These are phyloP conservation scores for Colletotrichum ledebouriae DNA, from an alignment of 2,329 filamentous ascomycete species.

Conservation along the genomic window DNA sequence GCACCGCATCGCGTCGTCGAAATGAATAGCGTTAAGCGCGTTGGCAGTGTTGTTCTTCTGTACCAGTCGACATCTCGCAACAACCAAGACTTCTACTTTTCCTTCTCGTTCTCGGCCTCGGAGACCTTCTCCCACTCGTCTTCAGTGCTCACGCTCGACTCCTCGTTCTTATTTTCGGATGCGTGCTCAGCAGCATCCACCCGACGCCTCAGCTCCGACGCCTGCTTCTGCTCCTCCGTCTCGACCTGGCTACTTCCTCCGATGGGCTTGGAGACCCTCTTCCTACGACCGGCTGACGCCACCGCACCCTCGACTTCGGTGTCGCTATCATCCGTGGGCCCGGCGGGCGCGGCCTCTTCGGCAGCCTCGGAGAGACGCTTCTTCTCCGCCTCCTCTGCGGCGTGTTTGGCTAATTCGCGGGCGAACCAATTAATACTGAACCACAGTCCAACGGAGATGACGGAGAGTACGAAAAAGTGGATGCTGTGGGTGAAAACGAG, in stretches of 20 bases:
- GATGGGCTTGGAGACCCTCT: constrained; percentile 21
- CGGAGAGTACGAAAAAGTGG: constrained; percentile 87
- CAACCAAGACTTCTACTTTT: constrained; percentile 50
- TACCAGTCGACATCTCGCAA: constrained; percentile 46
- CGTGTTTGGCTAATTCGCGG: constrained; percentile 66
- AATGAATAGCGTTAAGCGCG: constrained; percentile 6
- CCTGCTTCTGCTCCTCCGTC: constrained; percentile 51
- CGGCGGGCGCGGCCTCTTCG: constrained; percentile 50
- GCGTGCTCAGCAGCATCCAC: constrained; percentile 52
- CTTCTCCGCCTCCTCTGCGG: constrained; percentile 58
- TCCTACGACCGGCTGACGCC: background rate
- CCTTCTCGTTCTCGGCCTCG: constrained; percentile 74
- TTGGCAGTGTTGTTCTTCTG: background rate
- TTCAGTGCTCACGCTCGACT: constrained; percentile 81
- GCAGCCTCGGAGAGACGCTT: constrained; percentile 46
- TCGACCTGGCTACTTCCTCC: constrained; percentile 60
- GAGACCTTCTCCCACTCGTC: constrained; percentile 98
- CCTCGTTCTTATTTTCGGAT: constrained; percentile 49
- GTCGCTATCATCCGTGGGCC: constrained; percentile 60
- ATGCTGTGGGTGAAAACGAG: constrained; percentile 86
- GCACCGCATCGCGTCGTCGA: constrained; percentile 2
- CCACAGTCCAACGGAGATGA: constrained; percentile 87
- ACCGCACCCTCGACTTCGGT: constrained; percentile 61
- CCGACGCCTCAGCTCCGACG: constrained; percentile 65
- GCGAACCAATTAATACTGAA: constrained; percentile 98